A percentile compares a stretch with the other conserved stretches of the same genome.
These are phyloP conservation scores for Omphalotus guepiniiformis DNA, from an alignment of 768 basidiomycete species.

Conservation along the genomic window DNA sequence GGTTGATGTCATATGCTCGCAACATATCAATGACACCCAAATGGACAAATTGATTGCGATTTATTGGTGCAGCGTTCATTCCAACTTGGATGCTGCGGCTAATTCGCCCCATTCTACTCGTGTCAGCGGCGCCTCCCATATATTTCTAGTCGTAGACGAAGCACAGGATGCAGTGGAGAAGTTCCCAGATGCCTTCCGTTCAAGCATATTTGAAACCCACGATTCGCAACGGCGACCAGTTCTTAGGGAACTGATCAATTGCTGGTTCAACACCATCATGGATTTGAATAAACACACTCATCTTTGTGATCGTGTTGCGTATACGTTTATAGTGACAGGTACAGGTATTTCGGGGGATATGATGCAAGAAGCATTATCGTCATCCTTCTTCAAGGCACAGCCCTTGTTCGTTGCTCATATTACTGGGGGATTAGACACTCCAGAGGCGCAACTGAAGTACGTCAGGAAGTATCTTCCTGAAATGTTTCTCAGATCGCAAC, in stretches of 20 bases:
- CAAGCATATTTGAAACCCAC: neutral
- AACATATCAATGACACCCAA: neutral
- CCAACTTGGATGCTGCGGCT: no score
- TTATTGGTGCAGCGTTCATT: neutral
- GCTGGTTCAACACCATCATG: neutral
- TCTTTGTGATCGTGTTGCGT: neutral
- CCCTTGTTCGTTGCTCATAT: neutral
- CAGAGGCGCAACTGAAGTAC: slow-evolving; percentile 28
- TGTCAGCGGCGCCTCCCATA: neutral
- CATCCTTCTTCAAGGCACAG: neutral
- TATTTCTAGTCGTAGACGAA: neutral
- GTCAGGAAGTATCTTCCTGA: slow-evolving; percentile 34
- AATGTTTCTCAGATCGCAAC: slow-evolving; percentile 21
- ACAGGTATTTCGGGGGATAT: neutral
- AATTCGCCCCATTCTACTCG: neutral
- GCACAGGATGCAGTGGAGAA: neutral
- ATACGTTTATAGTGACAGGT: neutral
- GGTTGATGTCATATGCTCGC: neutral
- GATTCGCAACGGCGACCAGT: neutral
- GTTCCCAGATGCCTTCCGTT: neutral
- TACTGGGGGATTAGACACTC: neutral
- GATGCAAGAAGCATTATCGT: neutral
- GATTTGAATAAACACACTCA: neutral
- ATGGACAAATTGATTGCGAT: neutral
- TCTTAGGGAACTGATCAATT: neutral